Evolutionary conservation across 805 yeast species (phyloP).

Genomic region (Wickerhamomyces xylosicus): DNA sequence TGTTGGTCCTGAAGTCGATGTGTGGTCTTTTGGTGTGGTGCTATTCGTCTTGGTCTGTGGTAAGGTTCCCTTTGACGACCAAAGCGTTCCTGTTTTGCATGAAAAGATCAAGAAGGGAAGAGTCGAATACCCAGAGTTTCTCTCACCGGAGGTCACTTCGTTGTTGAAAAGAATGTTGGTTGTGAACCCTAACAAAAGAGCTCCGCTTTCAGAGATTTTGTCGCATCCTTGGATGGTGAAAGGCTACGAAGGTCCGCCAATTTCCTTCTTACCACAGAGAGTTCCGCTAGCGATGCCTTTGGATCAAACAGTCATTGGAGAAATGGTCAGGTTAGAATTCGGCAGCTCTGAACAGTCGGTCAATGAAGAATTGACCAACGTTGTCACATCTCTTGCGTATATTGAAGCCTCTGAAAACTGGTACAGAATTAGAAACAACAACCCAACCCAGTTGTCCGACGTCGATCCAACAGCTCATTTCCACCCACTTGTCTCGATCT

Average conservation of each 20-base stretch:
- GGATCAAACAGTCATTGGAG: slow-evolving; percentile 54
- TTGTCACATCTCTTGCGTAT: slow-evolving; percentile 60
- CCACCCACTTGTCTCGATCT: slow-evolving; percentile 83
- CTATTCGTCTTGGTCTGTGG: slow-evolving; percentile 93
- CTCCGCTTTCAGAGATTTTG: slow-evolving; percentile 66
- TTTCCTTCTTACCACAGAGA: slow-evolving; percentile 68
- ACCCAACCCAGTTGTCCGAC: slow-evolving; percentile 4
- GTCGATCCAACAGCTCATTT: slow-evolving; percentile 67
- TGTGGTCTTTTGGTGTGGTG: slow-evolving; percentile 98
- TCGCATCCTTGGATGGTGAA: slow-evolving; percentile 92
- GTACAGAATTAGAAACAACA: slow-evolving; percentile 24
- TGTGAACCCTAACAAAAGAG: slow-evolving; percentile 78
- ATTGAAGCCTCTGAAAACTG: slow-evolving; percentile 51
- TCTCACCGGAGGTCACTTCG: slow-evolving; percentile 73
- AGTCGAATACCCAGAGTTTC: slow-evolving; percentile 81
- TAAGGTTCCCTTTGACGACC: slow-evolving; percentile 96
- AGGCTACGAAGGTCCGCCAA: slow-evolving; percentile 70
- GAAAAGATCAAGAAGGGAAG: slow-evolving; percentile 88
- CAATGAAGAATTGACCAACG: slow-evolving; percentile 39
- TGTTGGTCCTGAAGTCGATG: slow-evolving; percentile 93
- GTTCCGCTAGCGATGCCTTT: slow-evolving; percentile 64
- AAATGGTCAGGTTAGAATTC: slow-evolving; percentile 71
- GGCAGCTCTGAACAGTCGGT: slow-evolving; percentile 54
- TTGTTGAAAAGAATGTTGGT: slow-evolving; percentile 82
- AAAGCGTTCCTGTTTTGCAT: slow-evolving; percentile 82